A percentile compares a stretch with the other conserved stretches of the same genome.
Conservation (phyloP, 192 early-diverging fungal species). For the Spinellus fusiger region DNA sequence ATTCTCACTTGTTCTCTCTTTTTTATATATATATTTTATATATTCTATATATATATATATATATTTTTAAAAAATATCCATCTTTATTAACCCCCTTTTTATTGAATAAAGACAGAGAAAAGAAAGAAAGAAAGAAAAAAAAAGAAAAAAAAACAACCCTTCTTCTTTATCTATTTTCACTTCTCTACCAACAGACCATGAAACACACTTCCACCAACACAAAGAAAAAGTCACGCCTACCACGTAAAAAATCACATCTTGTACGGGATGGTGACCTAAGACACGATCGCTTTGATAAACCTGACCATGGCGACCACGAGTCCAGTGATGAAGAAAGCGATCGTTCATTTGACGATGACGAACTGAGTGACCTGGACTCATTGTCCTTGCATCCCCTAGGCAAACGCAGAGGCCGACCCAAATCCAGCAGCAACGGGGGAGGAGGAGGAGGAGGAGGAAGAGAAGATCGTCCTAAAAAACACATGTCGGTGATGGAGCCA, state of each 20-base stretch:
- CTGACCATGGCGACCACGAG: background rate
- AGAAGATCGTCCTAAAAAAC: background rate
- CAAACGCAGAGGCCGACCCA: background rate
- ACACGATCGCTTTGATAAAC: background rate
- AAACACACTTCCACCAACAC: background rate
- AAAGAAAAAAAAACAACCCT: background rate
- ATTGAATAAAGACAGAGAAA: background rate
- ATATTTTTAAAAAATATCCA: slow-evolving; percentile 1
- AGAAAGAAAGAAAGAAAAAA: background rate
- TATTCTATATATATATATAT: background rate
- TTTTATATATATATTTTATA: background rate
- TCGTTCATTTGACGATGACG: background rate
- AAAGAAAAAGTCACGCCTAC: background rate
- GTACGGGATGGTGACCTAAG: background rate
- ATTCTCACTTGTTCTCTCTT: too few species aligned
- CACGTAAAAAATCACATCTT: background rate
- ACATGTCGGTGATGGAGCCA: background rate
- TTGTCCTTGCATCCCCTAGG: background rate
- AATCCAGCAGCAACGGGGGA: background rate
- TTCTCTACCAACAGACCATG: too few species aligned
- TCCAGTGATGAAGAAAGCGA: background rate
- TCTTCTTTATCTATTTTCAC: too few species aligned
- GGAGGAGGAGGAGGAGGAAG: too few species aligned
- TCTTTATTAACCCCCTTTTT: slow-evolving; percentile 1
- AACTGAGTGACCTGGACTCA: background rate